phyloP scores from a whole-genome alignment of 805 yeast species.

The Starmera caribaea region DNA sequence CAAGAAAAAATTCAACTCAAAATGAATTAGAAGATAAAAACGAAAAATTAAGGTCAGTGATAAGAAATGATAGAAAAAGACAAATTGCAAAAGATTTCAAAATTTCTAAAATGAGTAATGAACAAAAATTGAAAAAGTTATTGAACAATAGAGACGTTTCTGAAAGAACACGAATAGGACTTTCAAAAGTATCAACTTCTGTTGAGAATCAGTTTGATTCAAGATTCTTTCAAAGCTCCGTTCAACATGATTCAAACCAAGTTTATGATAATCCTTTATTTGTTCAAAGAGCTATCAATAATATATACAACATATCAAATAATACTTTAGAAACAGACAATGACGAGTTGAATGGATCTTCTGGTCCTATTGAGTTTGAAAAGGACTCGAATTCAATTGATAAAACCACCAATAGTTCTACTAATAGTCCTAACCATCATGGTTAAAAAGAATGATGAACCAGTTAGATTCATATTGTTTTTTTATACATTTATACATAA shows the following conservation, averaged over 20 bases:
- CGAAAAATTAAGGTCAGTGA: conserved; percentile 24
- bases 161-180: conserved; percentile 44
- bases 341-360: conserved; percentile 14
- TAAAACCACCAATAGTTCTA: too few species aligned
- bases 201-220: conserved; percentile 46
- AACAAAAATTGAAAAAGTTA: conserved; percentile 29
- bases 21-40: conserved; percentile 2
- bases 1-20: conserved; percentile 25
- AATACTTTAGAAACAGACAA: conserved; percentile 13
- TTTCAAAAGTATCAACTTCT: conserved; percentile 28
- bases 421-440: too few species aligned
- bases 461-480: too few species aligned
- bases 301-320: conserved; percentile 34
- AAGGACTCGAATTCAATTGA: conserved; percentile 9
- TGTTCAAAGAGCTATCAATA: conserved; percentile 39
- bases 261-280: conserved; percentile 54
- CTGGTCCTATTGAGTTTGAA: conserved; percentile 40
- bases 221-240: conserved; percentile 40
- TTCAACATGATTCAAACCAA: conserved; percentile 33
- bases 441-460: too few species aligned
- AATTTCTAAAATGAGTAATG: conserved; percentile 33
- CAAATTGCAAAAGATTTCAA: conserved; percentile 39
- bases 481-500: neutral
- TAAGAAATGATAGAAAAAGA: conserved; percentile 33
- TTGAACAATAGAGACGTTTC: conserved; percentile 44